Conservation (phyloP, 2,329 filamentous ascomycete species). For the Fusarium secorum region DNA sequence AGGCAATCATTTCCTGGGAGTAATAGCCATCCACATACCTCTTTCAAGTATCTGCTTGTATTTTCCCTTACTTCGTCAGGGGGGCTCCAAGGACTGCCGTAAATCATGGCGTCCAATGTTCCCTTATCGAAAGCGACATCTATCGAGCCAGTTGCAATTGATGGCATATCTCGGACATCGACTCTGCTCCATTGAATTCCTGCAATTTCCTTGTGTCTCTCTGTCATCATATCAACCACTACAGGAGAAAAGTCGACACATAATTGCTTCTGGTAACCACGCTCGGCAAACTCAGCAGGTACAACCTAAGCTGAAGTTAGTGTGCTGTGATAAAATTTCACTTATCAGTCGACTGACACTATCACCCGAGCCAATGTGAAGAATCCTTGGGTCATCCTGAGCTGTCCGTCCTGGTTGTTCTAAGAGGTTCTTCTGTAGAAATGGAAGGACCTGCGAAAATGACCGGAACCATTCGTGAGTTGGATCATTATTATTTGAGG, state of each 20-base stretch:
- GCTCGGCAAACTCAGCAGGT: neutral
- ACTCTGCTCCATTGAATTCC: neutral
- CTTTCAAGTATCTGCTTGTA: neutral
- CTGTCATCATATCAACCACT: neutral
- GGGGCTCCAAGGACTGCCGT: neutral
- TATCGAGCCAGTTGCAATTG: neutral
- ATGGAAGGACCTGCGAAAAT: neutral
- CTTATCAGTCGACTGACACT: neutral
- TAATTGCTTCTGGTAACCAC: neutral
- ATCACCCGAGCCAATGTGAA: neutral
- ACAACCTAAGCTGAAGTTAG: neutral
- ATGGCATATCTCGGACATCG: neutral
- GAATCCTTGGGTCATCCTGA: neutral
- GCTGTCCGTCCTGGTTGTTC: neutral
- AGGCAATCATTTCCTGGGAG: accelerated
- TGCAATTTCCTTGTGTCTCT: neutral
- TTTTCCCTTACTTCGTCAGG: neutral
- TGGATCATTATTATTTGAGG: neutral
- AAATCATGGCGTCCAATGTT: neutral
- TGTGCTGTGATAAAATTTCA: accelerated
- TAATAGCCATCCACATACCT: neutral
- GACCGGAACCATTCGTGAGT: neutral
- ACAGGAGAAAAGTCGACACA: neutral
- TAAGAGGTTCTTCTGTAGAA: neutral
- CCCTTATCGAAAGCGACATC: slow-evolving; percentile 4